Evolutionary conservation across 441 rosid species (phyloP).

Genomic region (Theobroma grandiflorum): DNA sequence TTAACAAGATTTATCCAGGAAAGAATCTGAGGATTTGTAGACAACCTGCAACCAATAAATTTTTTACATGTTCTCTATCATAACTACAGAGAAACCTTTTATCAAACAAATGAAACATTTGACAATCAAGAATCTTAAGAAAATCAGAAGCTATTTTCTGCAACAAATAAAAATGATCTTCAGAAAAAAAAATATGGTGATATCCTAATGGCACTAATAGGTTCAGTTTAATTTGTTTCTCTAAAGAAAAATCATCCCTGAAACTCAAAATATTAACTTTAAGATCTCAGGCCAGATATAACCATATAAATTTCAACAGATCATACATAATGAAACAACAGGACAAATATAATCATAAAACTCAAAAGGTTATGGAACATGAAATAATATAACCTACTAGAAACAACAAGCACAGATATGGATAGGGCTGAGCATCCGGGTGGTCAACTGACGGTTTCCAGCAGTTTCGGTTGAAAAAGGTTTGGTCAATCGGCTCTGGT

Average conservation of each 20-base stretch:
- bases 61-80: background rate
- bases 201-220: background rate
- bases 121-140: background rate
- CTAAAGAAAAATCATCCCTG: background rate
- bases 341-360: background rate
- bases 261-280: slow-evolving; percentile 1
- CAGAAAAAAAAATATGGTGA: background rate
- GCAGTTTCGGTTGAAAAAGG: no score
- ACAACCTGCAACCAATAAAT: background rate
- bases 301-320: background rate
- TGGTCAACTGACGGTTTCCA: no score
- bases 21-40: background rate
- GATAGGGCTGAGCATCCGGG: no score
- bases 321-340: background rate
- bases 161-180: background rate
- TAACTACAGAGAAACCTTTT: background rate
- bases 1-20: background rate
- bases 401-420: no score
- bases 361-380: no score
- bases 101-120: background rate
- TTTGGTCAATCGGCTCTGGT: no score
- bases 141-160: background rate
- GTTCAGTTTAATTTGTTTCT: background rate
- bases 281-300: background rate
- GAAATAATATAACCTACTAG: no score